Base-by-base conservation (phyloP, 192 early-diverging fungal genomes). In the Spinellus fusiger region DNA sequence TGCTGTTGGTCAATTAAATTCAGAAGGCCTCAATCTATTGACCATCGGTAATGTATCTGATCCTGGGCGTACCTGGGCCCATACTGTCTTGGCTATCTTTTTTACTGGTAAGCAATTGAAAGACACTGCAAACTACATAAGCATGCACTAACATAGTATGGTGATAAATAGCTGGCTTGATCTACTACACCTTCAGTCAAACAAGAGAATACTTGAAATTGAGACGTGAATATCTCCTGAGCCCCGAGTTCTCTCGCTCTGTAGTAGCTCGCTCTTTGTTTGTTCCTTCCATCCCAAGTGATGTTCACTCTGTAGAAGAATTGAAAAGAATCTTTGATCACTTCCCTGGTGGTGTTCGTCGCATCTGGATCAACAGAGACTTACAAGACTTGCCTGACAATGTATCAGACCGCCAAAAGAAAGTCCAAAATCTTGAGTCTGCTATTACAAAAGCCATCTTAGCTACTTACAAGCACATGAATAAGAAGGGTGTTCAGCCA, bases 21-120 rank as follows among this genome's bases (percentile, higher is more conserved):
- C 65, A 10, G 23, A 27, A 0, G 92, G 90, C 5, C 72, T 93
- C 12, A 66, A 80, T 46, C 48, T 66, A 25, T 62, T 89, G 59
- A 85, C 87, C 0, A 84, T 92, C 23, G 86, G 83, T 51, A 96
- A 96, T 51, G 76, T 96, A 13, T 61, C 68, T 20, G 40, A 57
- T 2, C 49, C 71, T 29, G 51, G 70, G 37, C 75, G 80, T 22
- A 77, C 88, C 6, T 93, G 90, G 90, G 84, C 83, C 8, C 91
- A 91, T 61, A 66, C 90, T 9, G 66, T 79, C 1, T 55, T 88
- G 9, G 70, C 79, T 29, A 69, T 75, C 27, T 8, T 84, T 3
- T 75, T 84, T 44, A 66, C 56, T 23, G 54, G 86, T 88, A 81
- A 71, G 75, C 72, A 12, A 3, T 44, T 53, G 32, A 22, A 60